Conservation (phyloP, 1,284 basidiomycete genomes). For the Irpex sp. region DNA sequence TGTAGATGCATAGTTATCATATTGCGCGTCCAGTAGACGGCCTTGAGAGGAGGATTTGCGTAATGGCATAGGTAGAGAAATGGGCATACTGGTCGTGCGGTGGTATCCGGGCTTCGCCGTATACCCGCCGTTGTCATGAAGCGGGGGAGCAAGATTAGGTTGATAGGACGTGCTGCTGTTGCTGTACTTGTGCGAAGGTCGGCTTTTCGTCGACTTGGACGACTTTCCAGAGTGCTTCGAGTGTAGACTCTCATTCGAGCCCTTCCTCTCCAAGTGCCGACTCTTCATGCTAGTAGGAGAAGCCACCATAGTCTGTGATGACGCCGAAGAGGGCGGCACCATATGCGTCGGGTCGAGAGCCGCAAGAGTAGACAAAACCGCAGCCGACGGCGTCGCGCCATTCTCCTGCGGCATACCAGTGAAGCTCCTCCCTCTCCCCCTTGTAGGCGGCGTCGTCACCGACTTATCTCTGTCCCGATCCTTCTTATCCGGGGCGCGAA, state of each 20-base stretch:
- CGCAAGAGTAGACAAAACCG: not conserved
- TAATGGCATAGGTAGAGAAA: conserved; percentile 28
- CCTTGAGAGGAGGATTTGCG: conserved; percentile 30
- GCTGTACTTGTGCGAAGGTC: conserved; percentile 15
- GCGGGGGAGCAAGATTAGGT: not conserved
- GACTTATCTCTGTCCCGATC: conserved; percentile 10
- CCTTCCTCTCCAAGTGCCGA: conserved; percentile 18
- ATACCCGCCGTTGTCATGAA: not conserved
- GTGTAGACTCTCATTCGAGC: conserved; percentile 37
- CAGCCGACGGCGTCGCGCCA: conserved; percentile 3
- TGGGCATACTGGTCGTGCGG: conserved; percentile 39
- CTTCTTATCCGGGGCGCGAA: conserved; percentile 18
- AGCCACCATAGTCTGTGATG: conserved; percentile 8
- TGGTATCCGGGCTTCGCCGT: conserved; percentile 20
- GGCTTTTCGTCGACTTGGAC: conserved; percentile 21
- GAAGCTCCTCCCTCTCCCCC: conserved; percentile 7
- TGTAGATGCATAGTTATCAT: not conserved
- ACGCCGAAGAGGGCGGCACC: not conserved
- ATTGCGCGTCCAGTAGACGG: conserved; percentile 21
- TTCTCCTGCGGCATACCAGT: not conserved
- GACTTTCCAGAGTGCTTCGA: conserved; percentile 38
- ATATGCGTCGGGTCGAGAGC: not conserved
- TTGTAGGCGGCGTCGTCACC: not conserved
- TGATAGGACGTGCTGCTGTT: conserved; percentile 12
- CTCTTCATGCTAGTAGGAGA: conserved; percentile 8